These are phyloP conservation scores for Scutellaria galericulata DNA, from an alignment of 257 asterid species.

Conservation along the genomic window DNA sequence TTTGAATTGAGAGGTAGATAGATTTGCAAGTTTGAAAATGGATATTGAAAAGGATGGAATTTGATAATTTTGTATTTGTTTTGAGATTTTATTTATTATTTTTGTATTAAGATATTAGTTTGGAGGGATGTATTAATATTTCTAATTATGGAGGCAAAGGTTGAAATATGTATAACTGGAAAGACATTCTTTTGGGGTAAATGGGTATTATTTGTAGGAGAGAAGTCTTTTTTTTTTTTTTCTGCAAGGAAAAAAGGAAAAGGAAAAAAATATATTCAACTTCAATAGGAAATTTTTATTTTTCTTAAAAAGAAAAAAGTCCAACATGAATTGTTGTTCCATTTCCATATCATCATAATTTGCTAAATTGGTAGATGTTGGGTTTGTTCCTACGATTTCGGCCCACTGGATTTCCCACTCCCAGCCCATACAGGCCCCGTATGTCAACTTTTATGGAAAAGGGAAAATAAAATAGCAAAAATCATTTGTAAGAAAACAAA, in stretches of 20 bases:
- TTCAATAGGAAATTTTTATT: too few relatives aligned
- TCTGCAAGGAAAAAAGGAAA: too few relatives aligned
- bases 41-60: too few relatives aligned
- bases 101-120: neutral
- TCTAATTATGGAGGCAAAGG: neutral
- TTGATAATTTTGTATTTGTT: too few relatives aligned
- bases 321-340: constrained; percentile 15
- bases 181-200: neutral
- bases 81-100: neutral
- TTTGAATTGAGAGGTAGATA: too few relatives aligned
- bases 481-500: neutral
- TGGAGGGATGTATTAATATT: neutral
- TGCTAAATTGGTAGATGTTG: constrained; percentile 30
- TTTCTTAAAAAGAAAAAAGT: neutral
- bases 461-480: neutral
- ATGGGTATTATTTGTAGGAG: neutral
- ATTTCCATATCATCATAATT: constrained; percentile 25
- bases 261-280: too few relatives aligned
- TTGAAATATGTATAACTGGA: neutral
- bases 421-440: constrained; percentile 33
- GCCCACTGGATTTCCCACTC: constrained; percentile 45
- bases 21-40: too few relatives aligned
- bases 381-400: constrained; percentile 25
- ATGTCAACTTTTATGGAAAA: constrained; percentile 20
- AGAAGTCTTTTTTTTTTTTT: neutral